These are phyloP conservation scores for Hygrophorus pudorinus DNA, from an alignment of 768 basidiomycete species.

Conservation along the genomic window DNA sequence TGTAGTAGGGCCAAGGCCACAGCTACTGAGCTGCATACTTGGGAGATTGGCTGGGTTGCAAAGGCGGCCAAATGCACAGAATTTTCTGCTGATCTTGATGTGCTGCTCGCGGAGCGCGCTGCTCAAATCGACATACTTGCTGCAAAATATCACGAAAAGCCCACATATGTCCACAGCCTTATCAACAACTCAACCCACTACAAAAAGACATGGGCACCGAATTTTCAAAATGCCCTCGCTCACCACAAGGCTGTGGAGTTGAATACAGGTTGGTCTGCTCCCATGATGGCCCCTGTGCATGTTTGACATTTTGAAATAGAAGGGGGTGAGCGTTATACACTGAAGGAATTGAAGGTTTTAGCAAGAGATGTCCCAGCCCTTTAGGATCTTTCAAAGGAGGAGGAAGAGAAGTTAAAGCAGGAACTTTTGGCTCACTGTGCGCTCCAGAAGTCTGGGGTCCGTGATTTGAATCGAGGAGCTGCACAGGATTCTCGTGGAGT, in stretches of 20 bases:
- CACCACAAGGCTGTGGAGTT: conserved; percentile 1
- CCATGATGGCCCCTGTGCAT: neutral
- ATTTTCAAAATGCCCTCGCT: neutral
- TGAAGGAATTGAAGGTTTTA: neutral
- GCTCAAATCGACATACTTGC: neutral
- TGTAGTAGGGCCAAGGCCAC: neutral
- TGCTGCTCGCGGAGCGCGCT: neutral
- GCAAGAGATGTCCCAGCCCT: neutral
- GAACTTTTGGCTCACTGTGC: neutral
- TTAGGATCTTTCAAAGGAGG: neutral
- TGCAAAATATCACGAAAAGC: neutral
- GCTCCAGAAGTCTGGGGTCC: too few species aligned
- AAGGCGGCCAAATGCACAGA: neutral
- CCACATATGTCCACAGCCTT: neutral
- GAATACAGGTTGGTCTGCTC: neutral
- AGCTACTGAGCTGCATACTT: neutral
- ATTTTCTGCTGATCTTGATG: neutral
- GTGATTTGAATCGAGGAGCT: neutral
- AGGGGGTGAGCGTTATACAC: neutral
- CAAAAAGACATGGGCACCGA: neutral
- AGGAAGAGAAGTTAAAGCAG: neutral
- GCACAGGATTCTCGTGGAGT: conserved; percentile 4
- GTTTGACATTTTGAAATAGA: neutral
- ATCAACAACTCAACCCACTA: neutral
- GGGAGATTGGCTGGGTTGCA: neutral